phyloP scores from a whole-genome alignment of 108 stramenopile species.

The Schizochytrium sp. region DNA sequence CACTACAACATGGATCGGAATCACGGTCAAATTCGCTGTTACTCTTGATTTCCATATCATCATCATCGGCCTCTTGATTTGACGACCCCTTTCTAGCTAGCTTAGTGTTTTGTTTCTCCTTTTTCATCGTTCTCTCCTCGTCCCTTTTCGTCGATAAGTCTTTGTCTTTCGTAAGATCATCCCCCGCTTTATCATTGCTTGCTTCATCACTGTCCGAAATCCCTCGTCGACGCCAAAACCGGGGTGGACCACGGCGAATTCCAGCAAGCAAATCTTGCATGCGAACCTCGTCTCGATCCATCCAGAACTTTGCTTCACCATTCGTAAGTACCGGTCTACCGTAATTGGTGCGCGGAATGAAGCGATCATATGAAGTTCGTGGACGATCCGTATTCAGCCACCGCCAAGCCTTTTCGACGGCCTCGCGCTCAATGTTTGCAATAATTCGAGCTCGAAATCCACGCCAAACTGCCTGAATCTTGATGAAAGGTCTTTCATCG shows the following conservation, averaged over 20 bases:
- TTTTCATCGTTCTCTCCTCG: no score
- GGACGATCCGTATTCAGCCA: not conserved
- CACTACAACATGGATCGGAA: no score
- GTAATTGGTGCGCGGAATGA: conserved; percentile 21
- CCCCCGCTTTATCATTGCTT: no score
- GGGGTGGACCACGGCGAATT: conserved; percentile 40
- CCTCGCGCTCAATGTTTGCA: conserved; percentile 45
- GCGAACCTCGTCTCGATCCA: conserved; percentile 34
- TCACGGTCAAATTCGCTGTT: not conserved
- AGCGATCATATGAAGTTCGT: conserved; percentile 38
- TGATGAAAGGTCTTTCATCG: not conserved
- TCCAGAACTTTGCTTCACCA: conserved; percentile 11
- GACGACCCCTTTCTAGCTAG: not conserved
- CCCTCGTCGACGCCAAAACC: not conserved
- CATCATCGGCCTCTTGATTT: not conserved
- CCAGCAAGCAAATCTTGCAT: conserved; percentile 21
- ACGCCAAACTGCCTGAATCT: conserved; percentile 35
- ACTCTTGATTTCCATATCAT: not conserved
- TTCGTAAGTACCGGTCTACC: not conserved
- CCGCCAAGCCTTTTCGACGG: conserved; percentile 36
- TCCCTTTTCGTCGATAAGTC: no score
- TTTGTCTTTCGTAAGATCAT: no score
- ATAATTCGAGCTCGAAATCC: conserved; percentile 33
- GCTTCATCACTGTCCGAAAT: no score
- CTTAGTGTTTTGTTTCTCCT: no score